Evolutionary conservation across 306 rosid genomes (phyloP).

Genomic region (Cercis canadensis): DNA sequence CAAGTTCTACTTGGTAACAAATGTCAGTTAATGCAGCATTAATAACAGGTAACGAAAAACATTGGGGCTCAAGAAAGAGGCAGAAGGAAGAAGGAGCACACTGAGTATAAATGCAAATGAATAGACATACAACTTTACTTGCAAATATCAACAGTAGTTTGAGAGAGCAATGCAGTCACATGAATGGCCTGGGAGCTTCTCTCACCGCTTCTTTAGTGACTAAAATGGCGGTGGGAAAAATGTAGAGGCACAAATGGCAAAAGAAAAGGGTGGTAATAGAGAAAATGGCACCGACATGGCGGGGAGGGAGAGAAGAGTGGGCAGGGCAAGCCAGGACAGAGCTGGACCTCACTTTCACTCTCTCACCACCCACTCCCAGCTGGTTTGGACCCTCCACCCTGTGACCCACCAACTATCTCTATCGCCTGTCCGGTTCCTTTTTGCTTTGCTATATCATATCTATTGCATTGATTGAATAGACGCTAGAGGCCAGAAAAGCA

Average conservation of each 20-base stretch:
- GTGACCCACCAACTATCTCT: constrained; percentile 13
- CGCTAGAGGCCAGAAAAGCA: neutral
- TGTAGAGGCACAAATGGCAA: no score
- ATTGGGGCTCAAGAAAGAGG: neutral
- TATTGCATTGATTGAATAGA: neutral
- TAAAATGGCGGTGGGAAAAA: neutral
- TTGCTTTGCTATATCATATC: neutral
- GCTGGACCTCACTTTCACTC: constrained; percentile 28
- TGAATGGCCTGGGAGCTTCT: constrained; percentile 7
- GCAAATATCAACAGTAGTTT: no score
- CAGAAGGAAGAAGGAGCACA: neutral
- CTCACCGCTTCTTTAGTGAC: neutral
- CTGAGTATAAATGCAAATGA: no score
- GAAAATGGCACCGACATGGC: constrained; percentile 28
- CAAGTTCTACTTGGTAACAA: constrained; percentile 9
- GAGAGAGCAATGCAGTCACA: constrained; percentile 23
- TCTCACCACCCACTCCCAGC: neutral
- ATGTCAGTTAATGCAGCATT: constrained; percentile 38
- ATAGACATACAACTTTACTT: no score
- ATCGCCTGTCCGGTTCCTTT: neutral
- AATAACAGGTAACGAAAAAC: neutral
- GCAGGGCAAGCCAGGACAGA: constrained; percentile 7
- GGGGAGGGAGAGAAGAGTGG: neutral
- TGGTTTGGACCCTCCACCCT: neutral
- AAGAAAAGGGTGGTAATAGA: neutral